phyloP scores from a whole-genome alignment of 1,139 yeast species.

The Hyphopichia khmerensis region DNA sequence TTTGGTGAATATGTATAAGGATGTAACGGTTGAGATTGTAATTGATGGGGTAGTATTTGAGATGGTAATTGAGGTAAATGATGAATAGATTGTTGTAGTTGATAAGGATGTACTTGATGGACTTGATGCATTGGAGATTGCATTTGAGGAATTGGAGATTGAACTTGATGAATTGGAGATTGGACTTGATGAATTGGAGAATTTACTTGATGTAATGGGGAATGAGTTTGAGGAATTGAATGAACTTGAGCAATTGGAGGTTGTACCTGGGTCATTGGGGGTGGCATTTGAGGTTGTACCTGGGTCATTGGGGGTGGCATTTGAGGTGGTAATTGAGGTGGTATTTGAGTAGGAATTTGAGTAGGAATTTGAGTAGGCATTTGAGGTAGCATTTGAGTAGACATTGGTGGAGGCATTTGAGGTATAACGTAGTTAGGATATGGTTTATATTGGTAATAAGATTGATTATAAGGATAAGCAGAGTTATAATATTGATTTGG shows the following conservation, averaged over 20 bases:
- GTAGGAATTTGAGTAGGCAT: too few species aligned
- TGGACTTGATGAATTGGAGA: neutral
- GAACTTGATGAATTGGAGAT: neutral
- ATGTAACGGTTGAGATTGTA: neutral
- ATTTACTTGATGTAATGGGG: conserved; percentile 23
- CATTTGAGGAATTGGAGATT: conserved; percentile 2
- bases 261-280: neutral
- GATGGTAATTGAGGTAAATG: neutral
- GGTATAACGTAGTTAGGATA: too few species aligned
- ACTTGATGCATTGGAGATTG: conserved; percentile 19
- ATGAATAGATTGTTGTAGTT: conserved; percentile 33
- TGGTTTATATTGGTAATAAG: too few species aligned
- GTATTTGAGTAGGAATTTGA: too few species aligned
- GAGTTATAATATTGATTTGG: too few species aligned
- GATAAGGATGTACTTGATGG: too few species aligned
- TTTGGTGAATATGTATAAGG: neutral
- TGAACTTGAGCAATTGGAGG: neutral
- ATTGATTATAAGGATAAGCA: too few species aligned
- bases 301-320: neutral
- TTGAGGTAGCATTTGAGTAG: too few species aligned
- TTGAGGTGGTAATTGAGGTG: neutral
- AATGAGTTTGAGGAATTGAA: conserved; percentile 1
- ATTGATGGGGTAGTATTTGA: neutral
- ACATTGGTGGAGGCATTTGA: too few species aligned
- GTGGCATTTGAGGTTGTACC: neutral